These are phyloP conservation scores for Kazachstania kunashirensis DNA, from an alignment of 805 yeast species.

Conservation along the genomic window DNA sequence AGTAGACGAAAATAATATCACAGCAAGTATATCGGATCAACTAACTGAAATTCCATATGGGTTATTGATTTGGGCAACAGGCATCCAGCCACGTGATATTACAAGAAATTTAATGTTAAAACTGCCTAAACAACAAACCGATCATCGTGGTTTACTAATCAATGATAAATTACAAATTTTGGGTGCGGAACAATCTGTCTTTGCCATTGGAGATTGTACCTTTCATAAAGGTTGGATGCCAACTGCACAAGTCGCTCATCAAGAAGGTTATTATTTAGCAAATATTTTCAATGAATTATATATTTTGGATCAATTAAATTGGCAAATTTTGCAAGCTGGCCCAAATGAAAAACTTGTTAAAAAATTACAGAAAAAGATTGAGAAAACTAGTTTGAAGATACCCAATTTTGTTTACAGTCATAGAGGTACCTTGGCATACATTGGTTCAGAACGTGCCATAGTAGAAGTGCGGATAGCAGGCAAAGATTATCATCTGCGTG, in stretches of 20 bases:
- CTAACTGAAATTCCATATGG: constrained; percentile 86
- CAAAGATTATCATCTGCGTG: constrained; percentile 71
- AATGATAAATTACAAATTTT: constrained; percentile 74
- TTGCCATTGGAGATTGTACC: constrained; percentile 92
- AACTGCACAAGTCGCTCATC: constrained; percentile 96
- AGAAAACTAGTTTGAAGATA: constrained; percentile 32
- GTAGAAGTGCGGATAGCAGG: constrained; percentile 79
- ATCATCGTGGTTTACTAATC: constrained; percentile 83
- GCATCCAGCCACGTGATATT: constrained; percentile 80
- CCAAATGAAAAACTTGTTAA: constrained; percentile 13
- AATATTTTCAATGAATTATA: constrained; percentile 55
- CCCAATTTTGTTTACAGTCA: constrained; percentile 71
- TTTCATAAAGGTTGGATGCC: constrained; percentile 81
- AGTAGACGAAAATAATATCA: constrained; percentile 62
- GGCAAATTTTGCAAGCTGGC: constrained; percentile 29
- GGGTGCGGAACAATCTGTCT: constrained; percentile 68
- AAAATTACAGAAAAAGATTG: constrained; percentile 38
- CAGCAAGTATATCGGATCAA: constrained; percentile 55
- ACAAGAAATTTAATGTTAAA: constrained; percentile 54
- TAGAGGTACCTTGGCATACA: constrained; percentile 90
- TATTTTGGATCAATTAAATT: constrained; percentile 49
- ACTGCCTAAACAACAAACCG: constrained; percentile 51
- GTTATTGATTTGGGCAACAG: constrained; percentile 93
- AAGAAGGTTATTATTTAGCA: constrained; percentile 80
- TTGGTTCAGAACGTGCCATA: constrained; percentile 88